A percentile compares a stretch with the other conserved stretches of the same genome.
phyloP scores from a whole-genome alignment of 192 early-diverging fungal species.

The Hyaloraphidium curvatum region DNA sequence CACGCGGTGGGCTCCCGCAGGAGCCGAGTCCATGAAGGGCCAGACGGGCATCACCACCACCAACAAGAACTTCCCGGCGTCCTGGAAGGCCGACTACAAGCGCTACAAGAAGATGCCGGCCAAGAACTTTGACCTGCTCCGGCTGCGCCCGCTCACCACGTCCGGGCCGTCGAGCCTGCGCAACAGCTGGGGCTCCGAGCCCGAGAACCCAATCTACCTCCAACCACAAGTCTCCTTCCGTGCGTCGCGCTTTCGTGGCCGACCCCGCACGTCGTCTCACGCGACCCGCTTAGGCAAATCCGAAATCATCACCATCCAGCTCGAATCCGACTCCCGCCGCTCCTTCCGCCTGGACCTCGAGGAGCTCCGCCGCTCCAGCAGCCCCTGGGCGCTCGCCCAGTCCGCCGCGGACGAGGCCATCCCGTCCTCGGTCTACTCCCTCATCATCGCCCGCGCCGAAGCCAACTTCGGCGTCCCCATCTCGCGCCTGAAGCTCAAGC shows the following conservation, averaged over 20 bases:
- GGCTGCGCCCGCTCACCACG: not conserved
- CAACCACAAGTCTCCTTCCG: not conserved
- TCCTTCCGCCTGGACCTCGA: not conserved
- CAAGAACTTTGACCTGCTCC: not conserved
- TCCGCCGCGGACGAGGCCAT: not conserved
- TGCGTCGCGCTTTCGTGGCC: no score
- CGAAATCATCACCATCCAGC: not conserved
- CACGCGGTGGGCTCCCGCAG: no score
- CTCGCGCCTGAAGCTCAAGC: not conserved
- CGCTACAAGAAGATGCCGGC: no score
- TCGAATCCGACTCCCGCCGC: conserved; percentile 1
- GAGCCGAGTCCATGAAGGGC: not conserved
- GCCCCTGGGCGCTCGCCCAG: not conserved
- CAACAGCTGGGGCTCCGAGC: not conserved
- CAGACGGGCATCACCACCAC: not conserved
- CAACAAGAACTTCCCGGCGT: no score
- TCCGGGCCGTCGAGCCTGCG: not conserved
- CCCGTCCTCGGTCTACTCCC: not conserved
- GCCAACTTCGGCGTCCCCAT: not conserved
- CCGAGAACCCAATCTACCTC: not conserved
- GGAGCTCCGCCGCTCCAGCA: not conserved
- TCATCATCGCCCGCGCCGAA: not conserved
- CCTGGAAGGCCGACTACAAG: no score
- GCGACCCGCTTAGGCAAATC: not conserved
- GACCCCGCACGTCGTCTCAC: no score